Evolutionary conservation across 2,329 filamentous ascomycete genomes (phyloP), one percentile per base, ranked within the genome.

Genomic region (Sporothrix dimorphospora): DNA sequence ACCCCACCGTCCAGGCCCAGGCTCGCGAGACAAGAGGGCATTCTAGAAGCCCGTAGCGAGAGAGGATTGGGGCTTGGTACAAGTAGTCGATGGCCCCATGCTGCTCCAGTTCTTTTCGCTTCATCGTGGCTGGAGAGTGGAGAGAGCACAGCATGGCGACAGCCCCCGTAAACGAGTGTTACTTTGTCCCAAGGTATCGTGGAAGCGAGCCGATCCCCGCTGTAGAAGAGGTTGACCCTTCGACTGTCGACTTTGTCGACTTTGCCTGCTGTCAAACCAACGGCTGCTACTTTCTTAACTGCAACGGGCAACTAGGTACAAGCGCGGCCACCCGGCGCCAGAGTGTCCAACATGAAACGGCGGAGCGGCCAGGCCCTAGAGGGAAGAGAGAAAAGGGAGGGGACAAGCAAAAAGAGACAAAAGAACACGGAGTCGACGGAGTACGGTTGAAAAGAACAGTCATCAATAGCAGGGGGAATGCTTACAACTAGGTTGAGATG

Each of bases 271-370:
- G 53, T 16, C 53, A 55, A 55, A 30, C 3, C 53, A 57, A 57
- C 53, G 53, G 53, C 53, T 57, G 53, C 53, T 57, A 34, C 14
- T 34, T 57, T 34, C 19, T 12, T 34, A 34, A 6, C 3, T 34
- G 6, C 30, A 34, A 34, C 30, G 30, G 30, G 30, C 30, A 34
- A 34, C 30, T 34, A 3, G 30, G 30, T 6, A 16, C 42, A 47
- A 16, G 42, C 30, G 21, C 51, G 53, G 53, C 53, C 24, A 27
- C 27, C 24, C 34, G 53, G 53, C 53, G 24, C 53, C 53, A 57
- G 53, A 57, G 53, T 34, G 27, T n/a, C 19, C 53, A 57, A 57
- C 53, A 63, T 63, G 57, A 63, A 63, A 63, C 57, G 57, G 57
- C 57, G 57, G 34, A n/a, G 57, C 19, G 19, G 19, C 57, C 57